Evolutionary conservation across 495 filamentous ascomycete species (phyloP).

Genomic region (Achaetomiella virescens): DNA sequence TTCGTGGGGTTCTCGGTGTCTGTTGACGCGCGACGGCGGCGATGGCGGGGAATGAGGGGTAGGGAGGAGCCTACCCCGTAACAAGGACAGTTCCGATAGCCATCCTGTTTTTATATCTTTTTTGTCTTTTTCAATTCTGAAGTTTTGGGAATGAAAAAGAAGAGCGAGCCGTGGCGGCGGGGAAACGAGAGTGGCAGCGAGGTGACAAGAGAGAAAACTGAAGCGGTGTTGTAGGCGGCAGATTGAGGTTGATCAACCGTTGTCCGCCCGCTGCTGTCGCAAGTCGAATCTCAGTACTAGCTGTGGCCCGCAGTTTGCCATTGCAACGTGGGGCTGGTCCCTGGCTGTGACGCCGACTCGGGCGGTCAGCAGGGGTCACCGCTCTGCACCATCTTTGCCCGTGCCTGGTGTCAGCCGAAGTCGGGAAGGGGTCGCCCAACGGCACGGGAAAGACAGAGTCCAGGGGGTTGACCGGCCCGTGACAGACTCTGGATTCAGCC

Average conservation of each 20-base stretch:
- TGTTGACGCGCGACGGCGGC: slow-evolving; percentile 8
- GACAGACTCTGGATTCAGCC: too few relatives aligned
- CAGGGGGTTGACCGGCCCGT: too few relatives aligned
- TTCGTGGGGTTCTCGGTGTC: not conserved
- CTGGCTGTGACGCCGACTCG: not conserved
- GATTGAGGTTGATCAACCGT: not conserved
- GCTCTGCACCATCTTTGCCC: not conserved
- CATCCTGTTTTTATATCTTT: slow-evolving; percentile 47
- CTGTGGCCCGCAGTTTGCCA: slow-evolving; percentile 15
- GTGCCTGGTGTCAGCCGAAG: too few relatives aligned
- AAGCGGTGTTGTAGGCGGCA: slow-evolving; percentile 1
- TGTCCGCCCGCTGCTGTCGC: not conserved
- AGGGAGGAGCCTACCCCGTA: slow-evolving; percentile 62
- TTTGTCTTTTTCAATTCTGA: not conserved
- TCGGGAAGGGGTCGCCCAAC: too few relatives aligned
- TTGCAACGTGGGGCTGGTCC: slow-evolving; percentile 19
- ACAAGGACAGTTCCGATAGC: slow-evolving; percentile 79
- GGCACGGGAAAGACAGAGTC: too few relatives aligned
- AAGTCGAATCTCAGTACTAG: slow-evolving; percentile 28
- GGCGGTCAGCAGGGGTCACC: not conserved
- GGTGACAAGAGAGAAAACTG: slow-evolving; percentile 1
- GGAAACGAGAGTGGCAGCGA: not conserved
- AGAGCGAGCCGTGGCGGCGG: not conserved
- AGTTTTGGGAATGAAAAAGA: not conserved
- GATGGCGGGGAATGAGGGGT: slow-evolving; percentile 7